Evolutionary conservation across 1,139 yeast species (phyloP).

Genomic region (Candida pseudocylindracea): DNA sequence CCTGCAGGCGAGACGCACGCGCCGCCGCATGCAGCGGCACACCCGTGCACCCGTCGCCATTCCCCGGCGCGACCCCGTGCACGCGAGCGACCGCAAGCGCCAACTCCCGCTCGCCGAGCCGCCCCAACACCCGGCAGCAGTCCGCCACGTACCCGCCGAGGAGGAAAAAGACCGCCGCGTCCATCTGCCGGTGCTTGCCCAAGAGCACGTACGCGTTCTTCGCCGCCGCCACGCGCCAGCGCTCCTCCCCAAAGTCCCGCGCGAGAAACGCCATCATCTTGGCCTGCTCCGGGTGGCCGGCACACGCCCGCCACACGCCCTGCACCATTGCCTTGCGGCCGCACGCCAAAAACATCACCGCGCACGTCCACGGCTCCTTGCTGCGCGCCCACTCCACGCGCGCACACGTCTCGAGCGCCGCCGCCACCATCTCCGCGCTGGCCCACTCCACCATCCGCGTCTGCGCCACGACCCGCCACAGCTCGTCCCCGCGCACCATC

Average conservation of each 20-base stretch:
- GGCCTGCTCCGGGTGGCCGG: slow-evolving; percentile 58
- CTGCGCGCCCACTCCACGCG: too few species aligned
- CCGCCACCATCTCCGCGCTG: too few species aligned
- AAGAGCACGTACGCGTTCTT: slow-evolving; percentile 83
- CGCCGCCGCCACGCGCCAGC: slow-evolving; percentile 78
- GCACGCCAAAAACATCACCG: slow-evolving; percentile 28
- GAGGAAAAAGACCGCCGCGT: slow-evolving; percentile 79
- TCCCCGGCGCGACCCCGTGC: slow-evolving; percentile 13
- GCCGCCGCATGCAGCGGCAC: slow-evolving; percentile 30
- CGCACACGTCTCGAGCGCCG: too few species aligned
- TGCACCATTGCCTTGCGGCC: slow-evolving; percentile 53
- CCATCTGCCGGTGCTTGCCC: slow-evolving; percentile 69
- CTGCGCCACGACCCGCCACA: too few species aligned
- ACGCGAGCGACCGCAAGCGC: slow-evolving; percentile 70
- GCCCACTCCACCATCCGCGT: too few species aligned
- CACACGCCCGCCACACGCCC: slow-evolving; percentile 59
- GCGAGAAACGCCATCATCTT: slow-evolving; percentile 59
- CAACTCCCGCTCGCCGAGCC: slow-evolving; percentile 45
- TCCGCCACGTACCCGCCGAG: slow-evolving; percentile 63
- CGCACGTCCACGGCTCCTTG: too few species aligned
- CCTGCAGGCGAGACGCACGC: slow-evolving; percentile 32
- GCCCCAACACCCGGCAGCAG: slow-evolving; percentile 50
- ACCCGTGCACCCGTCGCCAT: slow-evolving; percentile 14
- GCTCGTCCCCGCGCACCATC: too few species aligned
- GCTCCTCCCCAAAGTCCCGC: slow-evolving; percentile 47